Evolutionary conservation across 495 filamentous ascomycete genomes (phyloP).

Genomic region (Aspergillus panamensis): DNA sequence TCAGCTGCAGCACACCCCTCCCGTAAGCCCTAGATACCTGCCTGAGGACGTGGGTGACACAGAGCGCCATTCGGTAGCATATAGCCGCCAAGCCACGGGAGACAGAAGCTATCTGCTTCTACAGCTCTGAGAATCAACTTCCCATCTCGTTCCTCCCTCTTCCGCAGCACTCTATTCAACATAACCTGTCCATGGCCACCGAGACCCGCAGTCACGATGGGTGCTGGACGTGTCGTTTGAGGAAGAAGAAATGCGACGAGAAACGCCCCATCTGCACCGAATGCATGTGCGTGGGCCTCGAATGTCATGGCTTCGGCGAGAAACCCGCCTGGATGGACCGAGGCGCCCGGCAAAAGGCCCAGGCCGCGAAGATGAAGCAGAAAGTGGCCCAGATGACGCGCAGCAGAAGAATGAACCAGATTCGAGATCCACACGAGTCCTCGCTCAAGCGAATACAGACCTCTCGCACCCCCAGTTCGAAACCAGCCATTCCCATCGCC

Average conservation of each 20-base stretch:
- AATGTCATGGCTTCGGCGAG: neutral
- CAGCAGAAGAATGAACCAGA: neutral
- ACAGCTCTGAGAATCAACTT: too few relatives aligned
- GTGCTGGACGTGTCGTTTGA: slow-evolving; percentile 1
- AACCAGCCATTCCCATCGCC: neutral
- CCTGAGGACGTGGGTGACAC: neutral
- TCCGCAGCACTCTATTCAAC: neutral
- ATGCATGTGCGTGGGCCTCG: neutral
- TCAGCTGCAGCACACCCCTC: neutral
- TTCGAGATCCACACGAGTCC: neutral
- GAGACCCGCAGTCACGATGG: neutral
- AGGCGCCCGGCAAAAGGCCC: neutral
- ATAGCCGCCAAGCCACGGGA: too few relatives aligned
- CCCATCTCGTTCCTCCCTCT: too few relatives aligned
- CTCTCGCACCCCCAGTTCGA: neutral
- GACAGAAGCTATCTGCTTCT: too few relatives aligned
- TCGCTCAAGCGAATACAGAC: neutral
- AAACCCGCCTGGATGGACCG: slow-evolving; percentile 1
- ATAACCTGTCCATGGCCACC: neutral
- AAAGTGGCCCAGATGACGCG: neutral
- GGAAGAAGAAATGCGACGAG: slow-evolving; percentile 4
- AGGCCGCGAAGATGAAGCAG: neutral
- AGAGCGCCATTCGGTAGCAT: neutral
- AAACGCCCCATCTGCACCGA: neutral
- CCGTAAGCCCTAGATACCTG: neutral